Evolutionary conservation across 2,329 filamentous ascomycete genomes (phyloP).

Genomic region (Pseudogymnoascus sp.): DNA sequence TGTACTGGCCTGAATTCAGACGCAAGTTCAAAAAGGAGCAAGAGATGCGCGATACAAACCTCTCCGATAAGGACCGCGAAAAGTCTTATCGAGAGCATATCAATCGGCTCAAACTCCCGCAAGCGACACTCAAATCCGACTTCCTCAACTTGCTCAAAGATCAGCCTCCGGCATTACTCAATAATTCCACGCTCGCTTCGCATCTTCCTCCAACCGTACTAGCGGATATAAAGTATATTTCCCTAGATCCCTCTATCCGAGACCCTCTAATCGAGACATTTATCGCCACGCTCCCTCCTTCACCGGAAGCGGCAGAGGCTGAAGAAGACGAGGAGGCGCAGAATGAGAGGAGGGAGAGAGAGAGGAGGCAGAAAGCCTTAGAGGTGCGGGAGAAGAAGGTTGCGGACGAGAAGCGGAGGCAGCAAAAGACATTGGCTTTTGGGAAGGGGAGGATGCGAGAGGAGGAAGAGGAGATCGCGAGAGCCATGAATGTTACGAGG

Average conservation of each 20-base stretch:
- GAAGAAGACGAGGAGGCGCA: conserved; percentile 45
- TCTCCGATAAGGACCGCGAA: conserved; percentile 70
- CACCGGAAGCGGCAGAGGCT: conserved; percentile 39
- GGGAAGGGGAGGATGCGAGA: conserved; percentile 55
- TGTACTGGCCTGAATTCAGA: conserved; percentile 97
- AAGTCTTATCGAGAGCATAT: conserved; percentile 72
- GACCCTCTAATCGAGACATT: conserved; percentile 59
- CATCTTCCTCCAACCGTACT: conserved; percentile 55
- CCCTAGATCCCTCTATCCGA: conserved; percentile 50
- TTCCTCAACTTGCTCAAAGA: conserved; percentile 56
- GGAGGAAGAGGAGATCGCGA: conserved; percentile 59
- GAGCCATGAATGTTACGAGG: conserved; percentile 61
- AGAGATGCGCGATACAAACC: conserved; percentile 65
- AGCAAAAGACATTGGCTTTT: conserved; percentile 50
- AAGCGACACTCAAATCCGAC: conserved; percentile 60
- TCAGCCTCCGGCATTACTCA: conserved; percentile 49
- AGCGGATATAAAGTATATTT: conserved; percentile 61
- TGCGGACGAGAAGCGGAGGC: conserved; percentile 52
- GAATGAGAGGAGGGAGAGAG: conserved; percentile 43
- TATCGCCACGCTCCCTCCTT: conserved; percentile 53
- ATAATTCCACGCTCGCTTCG: conserved; percentile 47
- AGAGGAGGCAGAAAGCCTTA: conserved; percentile 57
- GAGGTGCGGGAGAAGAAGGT: conserved; percentile 55
- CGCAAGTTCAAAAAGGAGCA: conserved; percentile 78
- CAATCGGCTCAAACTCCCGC: conserved; percentile 55